Base-by-base conservation (phyloP, 345 rosid genomes). In the Angophora floribunda region DNA sequence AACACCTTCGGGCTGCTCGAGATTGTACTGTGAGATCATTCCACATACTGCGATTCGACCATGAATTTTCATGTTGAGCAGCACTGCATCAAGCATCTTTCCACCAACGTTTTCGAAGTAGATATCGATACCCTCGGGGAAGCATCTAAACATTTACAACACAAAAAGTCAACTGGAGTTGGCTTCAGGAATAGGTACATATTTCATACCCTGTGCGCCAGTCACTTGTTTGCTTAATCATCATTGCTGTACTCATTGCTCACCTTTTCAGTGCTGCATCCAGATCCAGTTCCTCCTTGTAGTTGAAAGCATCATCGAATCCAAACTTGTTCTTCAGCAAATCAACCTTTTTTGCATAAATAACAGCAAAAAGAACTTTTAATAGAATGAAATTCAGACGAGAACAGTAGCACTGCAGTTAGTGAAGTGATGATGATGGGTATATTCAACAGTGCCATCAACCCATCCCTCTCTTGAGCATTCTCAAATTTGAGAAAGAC, bases 241-340 rank as follows among this genome's bases (percentile, higher is more conserved):
- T 36, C 84, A 75, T 19, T 10, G 7, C 49, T 41, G 11, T 19
- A 41, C 84, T 75, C 49, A 19, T 41, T 41, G 84, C 84, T 41
- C 49, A 95, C 98, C 97, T 94, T 89, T 94, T 94, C 87, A 96
- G 84, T 61, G 96, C 95, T 70, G 93, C 95, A 90, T 80, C 91
- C 52, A 93, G 90, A 89, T 95, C 90, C 26, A 44, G 75, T 85
- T 95, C 98, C 87, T 94, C 96, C 87, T 96, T 96, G 89, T 96
- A 94, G 92, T 96, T 96, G 91, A 95, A 95, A 89, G 97, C 97
- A 47, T 91, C 95, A 89, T 96, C 89, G 89, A 95, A 96, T 67
- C 97, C 96, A 57, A 96, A 91, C 91, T 93, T 95, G 85, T 75
- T 92, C 93, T 90, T 96, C 61, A 95, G 90, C 47, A 96, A 90